phyloP scores from a whole-genome alignment of 805 yeast genomes.

The Candida namnaoensis region DNA sequence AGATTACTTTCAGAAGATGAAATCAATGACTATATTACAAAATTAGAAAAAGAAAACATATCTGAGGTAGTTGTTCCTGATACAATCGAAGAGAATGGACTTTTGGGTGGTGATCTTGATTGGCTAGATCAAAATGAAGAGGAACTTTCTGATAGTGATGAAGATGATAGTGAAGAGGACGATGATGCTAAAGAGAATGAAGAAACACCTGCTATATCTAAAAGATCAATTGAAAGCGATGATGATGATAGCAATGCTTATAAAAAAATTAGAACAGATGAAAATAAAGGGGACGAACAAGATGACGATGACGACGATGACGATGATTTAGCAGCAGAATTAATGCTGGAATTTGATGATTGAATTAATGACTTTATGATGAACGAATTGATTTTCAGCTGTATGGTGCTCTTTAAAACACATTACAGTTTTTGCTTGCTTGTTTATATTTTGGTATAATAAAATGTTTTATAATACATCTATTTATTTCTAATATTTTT shows the following conservation, averaged over 20 bases:
- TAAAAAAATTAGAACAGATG: slow-evolving; percentile 1
- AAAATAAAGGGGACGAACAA: slow-evolving; percentile 1
- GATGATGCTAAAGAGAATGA: slow-evolving; percentile 13
- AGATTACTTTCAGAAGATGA: slow-evolving; percentile 35
- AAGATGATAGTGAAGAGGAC: slow-evolving; percentile 15
- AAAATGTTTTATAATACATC: too few relatives aligned
- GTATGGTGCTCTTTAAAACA: too few relatives aligned
- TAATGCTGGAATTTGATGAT: slow-evolving; percentile 15
- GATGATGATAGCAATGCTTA: slow-evolving; percentile 4
- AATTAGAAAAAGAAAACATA: slow-evolving; percentile 20
- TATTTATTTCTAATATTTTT: too few relatives aligned
- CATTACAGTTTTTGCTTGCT: too few relatives aligned
- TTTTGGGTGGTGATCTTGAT: slow-evolving; percentile 20
- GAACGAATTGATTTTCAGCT: too few relatives aligned
- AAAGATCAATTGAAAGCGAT: slow-evolving; percentile 7
- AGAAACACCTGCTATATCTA: slow-evolving; percentile 13
- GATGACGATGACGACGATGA: slow-evolving; percentile 17
- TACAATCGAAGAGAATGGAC: slow-evolving; percentile 24
- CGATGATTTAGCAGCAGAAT: slow-evolving; percentile 22
- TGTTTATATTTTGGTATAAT: too few relatives aligned
- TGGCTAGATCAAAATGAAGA: slow-evolving; percentile 30
- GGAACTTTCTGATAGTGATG: slow-evolving; percentile 26
- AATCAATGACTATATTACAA: slow-evolving; percentile 20
- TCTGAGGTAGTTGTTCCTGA: slow-evolving; percentile 19
- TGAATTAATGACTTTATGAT: not conserved